phyloP scores from a whole-genome alignment of 2,329 filamentous ascomycete species.

The Didymella glomerata region DNA sequence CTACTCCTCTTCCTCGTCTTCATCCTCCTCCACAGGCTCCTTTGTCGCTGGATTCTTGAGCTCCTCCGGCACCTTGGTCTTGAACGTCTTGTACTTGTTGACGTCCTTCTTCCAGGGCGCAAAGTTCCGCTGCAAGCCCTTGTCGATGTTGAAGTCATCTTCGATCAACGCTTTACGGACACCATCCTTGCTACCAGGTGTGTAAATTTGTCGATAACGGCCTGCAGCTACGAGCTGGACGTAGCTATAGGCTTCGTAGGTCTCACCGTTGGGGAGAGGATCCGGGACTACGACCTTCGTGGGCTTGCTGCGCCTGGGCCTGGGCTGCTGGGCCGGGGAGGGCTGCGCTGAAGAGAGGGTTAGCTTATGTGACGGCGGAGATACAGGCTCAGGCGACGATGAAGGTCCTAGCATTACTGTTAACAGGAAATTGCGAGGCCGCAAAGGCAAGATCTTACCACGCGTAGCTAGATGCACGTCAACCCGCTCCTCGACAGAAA shows the following conservation, averaged over 20 bases:
- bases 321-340: not conserved
- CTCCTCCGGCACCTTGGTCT: not conserved
- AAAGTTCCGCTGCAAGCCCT: constrained; percentile 18
- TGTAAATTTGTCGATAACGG: constrained; percentile 24
- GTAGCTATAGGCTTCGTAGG: constrained; percentile 29
- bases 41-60: not conserved
- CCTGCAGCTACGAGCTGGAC: constrained; percentile 28
- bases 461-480: not conserved
- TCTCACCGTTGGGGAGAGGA: constrained; percentile 9
- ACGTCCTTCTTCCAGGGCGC: not conserved
- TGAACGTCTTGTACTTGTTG: not conserved
- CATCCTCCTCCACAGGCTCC: not conserved
- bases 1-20: not conserved
- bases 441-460: not conserved
- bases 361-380: not conserved
- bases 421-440: not conserved
- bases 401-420: not conserved
- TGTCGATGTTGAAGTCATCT: constrained; percentile 29
- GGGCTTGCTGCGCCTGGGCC: not conserved
- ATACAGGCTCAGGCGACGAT: not conserved
- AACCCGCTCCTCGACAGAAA: not conserved
- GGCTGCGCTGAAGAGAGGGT: not conserved
- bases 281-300: not conserved
- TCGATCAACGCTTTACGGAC: constrained; percentile 30
- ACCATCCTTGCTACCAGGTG: constrained; percentile 18